Percentiles rank a stretch among this genome's conserved stretches.
Conservation (phyloP, 1,284 basidiomycete genomes). For the Boletus sp. region DNA sequence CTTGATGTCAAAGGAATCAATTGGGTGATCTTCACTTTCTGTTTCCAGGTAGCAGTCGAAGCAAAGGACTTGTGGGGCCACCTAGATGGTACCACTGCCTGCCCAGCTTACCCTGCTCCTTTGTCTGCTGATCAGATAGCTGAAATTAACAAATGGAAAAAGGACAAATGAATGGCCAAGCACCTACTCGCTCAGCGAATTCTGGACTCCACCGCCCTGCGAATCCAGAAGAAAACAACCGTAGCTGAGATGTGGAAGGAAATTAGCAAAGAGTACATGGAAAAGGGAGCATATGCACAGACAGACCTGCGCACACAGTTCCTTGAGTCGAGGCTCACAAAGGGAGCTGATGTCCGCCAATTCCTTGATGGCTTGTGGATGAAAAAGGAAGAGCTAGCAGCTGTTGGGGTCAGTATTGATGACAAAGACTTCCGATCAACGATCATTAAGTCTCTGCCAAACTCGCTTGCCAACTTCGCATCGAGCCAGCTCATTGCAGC, state of each 20-base stretch:
- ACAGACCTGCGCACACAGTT: background rate
- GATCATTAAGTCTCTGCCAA: background rate
- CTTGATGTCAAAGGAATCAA: background rate
- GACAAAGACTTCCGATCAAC: background rate
- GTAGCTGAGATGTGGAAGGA: background rate
- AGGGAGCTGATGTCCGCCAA: background rate
- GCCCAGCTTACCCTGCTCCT: background rate
- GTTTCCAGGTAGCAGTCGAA: slow-evolving; percentile 1
- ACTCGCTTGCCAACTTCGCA: background rate
- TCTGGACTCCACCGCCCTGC: background rate
- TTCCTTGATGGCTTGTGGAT: background rate
- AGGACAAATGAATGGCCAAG: background rate
- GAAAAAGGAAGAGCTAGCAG: background rate
- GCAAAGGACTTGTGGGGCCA: background rate
- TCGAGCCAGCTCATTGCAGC: background rate
- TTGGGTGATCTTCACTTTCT: background rate
- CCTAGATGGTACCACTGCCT: background rate
- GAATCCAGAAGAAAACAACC: background rate
- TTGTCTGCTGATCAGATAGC: fast-evolving
- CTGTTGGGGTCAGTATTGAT: background rate
- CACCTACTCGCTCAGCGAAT: background rate
- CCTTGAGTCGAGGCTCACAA: background rate
- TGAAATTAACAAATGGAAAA: background rate
- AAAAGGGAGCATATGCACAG: background rate
- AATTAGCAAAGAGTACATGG: background rate